Percentiles rank a stretch among this genome's conserved stretches.
Evolutionary conservation across 2,329 filamentous ascomycete genomes (phyloP).

Genomic region (Aspergillus hortae): DNA sequence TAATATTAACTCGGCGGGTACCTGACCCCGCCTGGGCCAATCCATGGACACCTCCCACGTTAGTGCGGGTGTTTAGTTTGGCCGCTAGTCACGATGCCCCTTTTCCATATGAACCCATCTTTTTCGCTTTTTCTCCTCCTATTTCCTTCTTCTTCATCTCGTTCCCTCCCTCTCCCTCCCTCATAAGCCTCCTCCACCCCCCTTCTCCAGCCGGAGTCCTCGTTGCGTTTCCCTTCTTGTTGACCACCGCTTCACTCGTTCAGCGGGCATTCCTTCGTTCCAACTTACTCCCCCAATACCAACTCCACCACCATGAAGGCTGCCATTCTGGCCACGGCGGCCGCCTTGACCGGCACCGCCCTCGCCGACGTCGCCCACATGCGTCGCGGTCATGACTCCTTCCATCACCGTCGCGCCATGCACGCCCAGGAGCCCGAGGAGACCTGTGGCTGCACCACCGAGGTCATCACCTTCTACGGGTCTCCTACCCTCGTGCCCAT

Average conservation of each 20-base stretch:
- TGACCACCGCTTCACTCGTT: constrained; percentile 56
- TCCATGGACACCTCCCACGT: not conserved
- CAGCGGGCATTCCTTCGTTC: constrained; percentile 70
- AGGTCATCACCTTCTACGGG: constrained; percentile 68
- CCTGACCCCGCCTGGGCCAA: not conserved
- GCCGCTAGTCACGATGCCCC: not conserved
- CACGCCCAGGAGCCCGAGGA: constrained; percentile 36
- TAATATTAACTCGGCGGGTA: not conserved
- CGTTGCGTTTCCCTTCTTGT: constrained; percentile 10
- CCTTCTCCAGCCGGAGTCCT: not conserved
- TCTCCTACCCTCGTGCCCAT: constrained; percentile 52
- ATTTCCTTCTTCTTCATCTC: constrained; percentile 2
- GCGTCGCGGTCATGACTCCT: constrained; percentile 51
- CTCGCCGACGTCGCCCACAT: constrained; percentile 54
- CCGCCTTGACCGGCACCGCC: constrained; percentile 49
- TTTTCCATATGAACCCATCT: constrained; percentile 3
- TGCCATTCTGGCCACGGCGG: constrained; percentile 60
- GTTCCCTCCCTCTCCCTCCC: no score
- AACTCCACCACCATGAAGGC: constrained; percentile 66
- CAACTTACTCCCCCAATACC: not conserved
- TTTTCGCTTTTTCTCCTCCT: not conserved
- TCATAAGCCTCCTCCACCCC: no score
- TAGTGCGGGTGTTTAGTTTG: not conserved
- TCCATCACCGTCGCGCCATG: constrained; percentile 55
- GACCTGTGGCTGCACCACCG: constrained; percentile 68